Conservation (phyloP, 2,329 filamentous ascomycete species). For the Fonsecaea pedrosoi region DNA sequence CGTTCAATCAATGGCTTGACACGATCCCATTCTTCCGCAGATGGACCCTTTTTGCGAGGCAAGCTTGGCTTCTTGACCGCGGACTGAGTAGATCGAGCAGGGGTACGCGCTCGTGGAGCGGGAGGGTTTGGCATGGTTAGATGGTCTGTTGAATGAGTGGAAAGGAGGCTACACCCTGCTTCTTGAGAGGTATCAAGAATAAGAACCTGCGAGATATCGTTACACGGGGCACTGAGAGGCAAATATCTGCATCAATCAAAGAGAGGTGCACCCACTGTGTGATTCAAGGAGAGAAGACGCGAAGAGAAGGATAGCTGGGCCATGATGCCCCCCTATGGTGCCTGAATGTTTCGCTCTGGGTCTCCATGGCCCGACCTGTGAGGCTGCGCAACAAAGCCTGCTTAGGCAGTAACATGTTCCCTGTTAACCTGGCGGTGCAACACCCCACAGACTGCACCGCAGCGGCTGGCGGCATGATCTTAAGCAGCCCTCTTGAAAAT, state of each 20-base stretch:
- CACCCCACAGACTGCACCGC: no score
- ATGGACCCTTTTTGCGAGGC: constrained; percentile 3
- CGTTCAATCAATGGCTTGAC: constrained; percentile 3
- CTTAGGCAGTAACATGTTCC: not conserved
- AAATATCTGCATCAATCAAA: no score
- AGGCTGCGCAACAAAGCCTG: not conserved
- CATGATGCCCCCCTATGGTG: not conserved
- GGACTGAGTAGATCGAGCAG: not conserved
- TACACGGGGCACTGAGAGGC: no score
- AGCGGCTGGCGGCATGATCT: no score
- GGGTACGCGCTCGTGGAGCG: not conserved
- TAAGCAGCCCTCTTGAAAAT: no score
- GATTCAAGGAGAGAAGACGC: not conserved
- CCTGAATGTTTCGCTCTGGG: not conserved
- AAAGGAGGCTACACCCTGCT: no score
- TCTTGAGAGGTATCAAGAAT: no score
- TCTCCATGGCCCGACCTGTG: not conserved
- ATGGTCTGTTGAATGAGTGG: not conserved
- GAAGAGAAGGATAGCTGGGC: not conserved
- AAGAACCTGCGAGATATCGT: no score
- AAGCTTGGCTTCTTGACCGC: not conserved
- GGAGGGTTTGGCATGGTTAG: not conserved
- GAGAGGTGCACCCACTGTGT: no score
- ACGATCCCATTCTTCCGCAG: constrained; percentile 3
- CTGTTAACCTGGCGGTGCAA: not conserved